phyloP scores from a whole-genome alignment of 1,284 basidiomycete genomes.

The Laetiporus sulphureus region DNA sequence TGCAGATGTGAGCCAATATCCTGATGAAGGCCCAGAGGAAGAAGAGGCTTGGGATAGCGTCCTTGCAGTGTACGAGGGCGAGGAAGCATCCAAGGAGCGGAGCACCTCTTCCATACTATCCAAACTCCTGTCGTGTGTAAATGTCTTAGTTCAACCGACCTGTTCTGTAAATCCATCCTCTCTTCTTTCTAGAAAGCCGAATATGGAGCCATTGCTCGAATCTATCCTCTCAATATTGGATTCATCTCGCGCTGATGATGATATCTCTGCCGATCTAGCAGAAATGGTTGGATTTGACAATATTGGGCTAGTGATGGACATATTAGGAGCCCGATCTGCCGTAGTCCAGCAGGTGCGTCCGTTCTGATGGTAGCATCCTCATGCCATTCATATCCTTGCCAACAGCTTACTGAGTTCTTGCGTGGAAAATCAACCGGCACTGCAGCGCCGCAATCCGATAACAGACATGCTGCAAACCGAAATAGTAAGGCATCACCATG shows the following conservation, averaged over 20 bases:
- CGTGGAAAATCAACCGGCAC: too few species aligned
- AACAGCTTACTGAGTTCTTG: too few species aligned
- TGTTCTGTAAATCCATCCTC: background rate
- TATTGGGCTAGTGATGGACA: conserved; percentile 61
- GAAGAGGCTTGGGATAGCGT: conserved; percentile 20
- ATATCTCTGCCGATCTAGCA: conserved; percentile 72
- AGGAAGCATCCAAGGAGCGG: conserved; percentile 2
- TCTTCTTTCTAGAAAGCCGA: conserved; percentile 23
- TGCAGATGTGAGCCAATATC: too few species aligned
- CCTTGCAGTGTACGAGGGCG: conserved; percentile 14
- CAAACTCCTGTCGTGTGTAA: conserved; percentile 28
- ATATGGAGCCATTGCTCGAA: conserved; percentile 24
- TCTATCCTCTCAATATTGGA: conserved; percentile 26
- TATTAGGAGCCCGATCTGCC: conserved; percentile 41
- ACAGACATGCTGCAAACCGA: background rate
- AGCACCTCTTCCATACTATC: conserved; percentile 15
- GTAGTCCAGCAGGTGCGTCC: conserved; percentile 21
- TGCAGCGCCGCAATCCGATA: too few species aligned
- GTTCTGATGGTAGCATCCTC: too few species aligned
- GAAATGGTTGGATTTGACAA: conserved; percentile 88
- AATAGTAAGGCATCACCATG: background rate
- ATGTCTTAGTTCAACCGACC: conserved; percentile 7
- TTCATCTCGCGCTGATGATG: conserved; percentile 44
- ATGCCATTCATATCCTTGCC: too few species aligned
- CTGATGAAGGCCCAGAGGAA: conserved; percentile 9